Conservation (phyloP, 2,329 filamentous ascomycete species). For the Chaetomium strumarium region DNA sequence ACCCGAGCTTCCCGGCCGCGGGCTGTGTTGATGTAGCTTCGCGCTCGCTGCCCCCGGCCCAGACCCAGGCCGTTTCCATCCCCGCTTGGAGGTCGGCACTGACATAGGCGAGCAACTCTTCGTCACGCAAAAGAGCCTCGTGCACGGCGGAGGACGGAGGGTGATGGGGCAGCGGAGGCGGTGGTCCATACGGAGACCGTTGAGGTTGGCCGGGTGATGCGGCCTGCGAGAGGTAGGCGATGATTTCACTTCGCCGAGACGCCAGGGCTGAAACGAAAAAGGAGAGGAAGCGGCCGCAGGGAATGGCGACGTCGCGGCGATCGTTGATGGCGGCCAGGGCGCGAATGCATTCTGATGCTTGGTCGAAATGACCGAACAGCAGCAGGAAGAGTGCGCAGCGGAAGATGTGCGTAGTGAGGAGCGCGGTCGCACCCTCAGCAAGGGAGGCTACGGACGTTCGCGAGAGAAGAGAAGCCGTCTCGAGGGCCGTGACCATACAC, state of each 20-base stretch:
- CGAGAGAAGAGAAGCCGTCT: slow-evolving; percentile 71
- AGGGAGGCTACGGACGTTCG: slow-evolving; percentile 54
- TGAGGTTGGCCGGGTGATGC: slow-evolving; percentile 25
- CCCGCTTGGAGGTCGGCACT: slow-evolving; percentile 80
- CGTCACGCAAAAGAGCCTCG: slow-evolving; percentile 54
- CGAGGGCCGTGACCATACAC: slow-evolving; percentile 67
- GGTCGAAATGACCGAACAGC: slow-evolving; percentile 64
- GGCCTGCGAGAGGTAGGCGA: slow-evolving; percentile 33
- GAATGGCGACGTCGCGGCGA: slow-evolving; percentile 64
- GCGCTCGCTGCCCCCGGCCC: slow-evolving; percentile 57
- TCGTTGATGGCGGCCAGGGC: slow-evolving; percentile 65
- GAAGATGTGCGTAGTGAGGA: slow-evolving; percentile 80
- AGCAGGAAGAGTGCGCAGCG: slow-evolving; percentile 77
- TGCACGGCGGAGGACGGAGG: slow-evolving; percentile 19
- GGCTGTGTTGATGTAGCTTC: slow-evolving; percentile 30
- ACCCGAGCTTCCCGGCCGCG: slow-evolving; percentile 26
- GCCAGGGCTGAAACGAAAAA: slow-evolving; percentile 72
- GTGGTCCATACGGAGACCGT: slow-evolving; percentile 24
- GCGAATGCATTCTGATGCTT: slow-evolving; percentile 67
- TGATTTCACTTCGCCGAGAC: slow-evolving; percentile 45
- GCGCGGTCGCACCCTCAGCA: slow-evolving; percentile 62
- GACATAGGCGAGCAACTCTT: slow-evolving; percentile 82
- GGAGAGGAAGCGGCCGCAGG: slow-evolving; percentile 73
- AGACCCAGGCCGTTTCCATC: slow-evolving; percentile 76
- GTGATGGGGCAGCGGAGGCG: slow-evolving; percentile 20